Evolutionary conservation across 2,329 filamentous ascomycete genomes (phyloP).

Genomic region (Aspergillus sojae): DNA sequence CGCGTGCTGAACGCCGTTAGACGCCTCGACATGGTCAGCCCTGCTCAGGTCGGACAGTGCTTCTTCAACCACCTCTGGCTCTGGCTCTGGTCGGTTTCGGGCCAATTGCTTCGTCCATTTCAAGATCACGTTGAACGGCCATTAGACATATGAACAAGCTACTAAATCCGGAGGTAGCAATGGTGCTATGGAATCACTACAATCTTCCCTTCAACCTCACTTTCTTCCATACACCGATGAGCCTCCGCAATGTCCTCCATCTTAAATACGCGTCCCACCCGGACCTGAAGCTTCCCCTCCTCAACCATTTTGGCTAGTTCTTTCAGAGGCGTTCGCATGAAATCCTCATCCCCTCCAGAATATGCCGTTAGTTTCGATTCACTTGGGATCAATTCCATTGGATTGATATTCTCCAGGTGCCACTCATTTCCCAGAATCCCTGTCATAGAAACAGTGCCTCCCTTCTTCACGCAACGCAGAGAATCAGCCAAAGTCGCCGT

Average conservation of each 20-base stretch:
- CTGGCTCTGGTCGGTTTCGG: neutral
- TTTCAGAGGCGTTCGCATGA: conserved; percentile 46
- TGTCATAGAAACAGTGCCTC: conserved; percentile 50
- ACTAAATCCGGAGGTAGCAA: neutral
- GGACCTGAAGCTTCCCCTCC: conserved; percentile 43
- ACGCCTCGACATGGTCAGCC: neutral
- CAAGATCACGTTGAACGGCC: conserved; percentile 5
- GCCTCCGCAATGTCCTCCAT: conserved; percentile 52
- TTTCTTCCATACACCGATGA: conserved; percentile 50
- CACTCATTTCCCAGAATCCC: conserved; percentile 51
- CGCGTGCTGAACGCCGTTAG: neutral
- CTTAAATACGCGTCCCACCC: conserved; percentile 46
- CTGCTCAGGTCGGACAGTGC: neutral
- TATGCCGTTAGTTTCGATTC: conserved; percentile 47
- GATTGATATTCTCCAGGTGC: conserved; percentile 42
- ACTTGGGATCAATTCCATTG: conserved; percentile 48
- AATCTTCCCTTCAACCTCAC: conserved; percentile 49
- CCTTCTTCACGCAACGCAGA: conserved; percentile 40
- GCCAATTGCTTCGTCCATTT: conserved; percentile 3
- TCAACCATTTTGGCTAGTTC: conserved; percentile 43
- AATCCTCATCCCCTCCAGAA: conserved; percentile 41
- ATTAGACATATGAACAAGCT: neutral
- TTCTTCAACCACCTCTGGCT: neutral
- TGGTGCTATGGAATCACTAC: conserved; percentile 34
- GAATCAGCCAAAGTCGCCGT: conserved; percentile 48